Base-by-base conservation (phyloP, 208 protist species). In the Leishmania martiniquensis region DNA sequence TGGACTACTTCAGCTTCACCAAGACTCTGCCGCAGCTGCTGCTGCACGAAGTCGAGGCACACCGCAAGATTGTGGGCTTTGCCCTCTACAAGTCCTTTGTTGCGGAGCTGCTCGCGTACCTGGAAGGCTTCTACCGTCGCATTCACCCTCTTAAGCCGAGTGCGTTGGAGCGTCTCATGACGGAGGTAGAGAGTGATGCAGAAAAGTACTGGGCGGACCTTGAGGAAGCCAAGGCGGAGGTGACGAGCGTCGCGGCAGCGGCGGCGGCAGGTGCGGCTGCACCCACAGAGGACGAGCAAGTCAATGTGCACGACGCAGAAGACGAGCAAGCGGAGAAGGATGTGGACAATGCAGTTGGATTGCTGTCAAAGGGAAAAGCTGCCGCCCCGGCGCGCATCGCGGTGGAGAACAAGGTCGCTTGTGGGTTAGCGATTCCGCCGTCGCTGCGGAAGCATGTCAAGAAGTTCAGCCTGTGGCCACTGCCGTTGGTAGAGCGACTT, bases 191-290 rank as follows among this genome's bases (percentile, higher is more conserved):
- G 37, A 70, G 65, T 20, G 83, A 88, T 45, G 82, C 75, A 7
- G 90, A 93, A 77, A 91, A 89, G 78, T 97, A 85, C 81, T 97
- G 93, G 91, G 77, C 89, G 10, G 78, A 81, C n/a, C 75, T 97
- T 49, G 6, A 88, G 39, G 82, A 86, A 54, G 78, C 77, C 32
- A 93, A 93, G 72, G 63, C 32, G 7, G 72, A 75, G 34, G 81
- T 85, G 37, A 67, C 67, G n/a, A 77, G 70, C 44, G 57, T 79
- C 22, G 76, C 62, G 39, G 60, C 67, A 2, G 32, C 68, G 84
- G 70, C 89, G 10, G 77, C 80, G 20, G 32, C 68, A 82, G 70
- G 87, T 4, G 77, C 80, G 20, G 51, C 91, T 22, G 45, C 79
- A 13, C 69, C 84, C 29, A 68, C 78, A n/a, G 85, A 89, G 52